A percentile compares a stretch with the other conserved stretches of the same genome.
phyloP scores from a whole-genome alignment of 1,284 basidiomycete species.

The Tilletia caries region DNA sequence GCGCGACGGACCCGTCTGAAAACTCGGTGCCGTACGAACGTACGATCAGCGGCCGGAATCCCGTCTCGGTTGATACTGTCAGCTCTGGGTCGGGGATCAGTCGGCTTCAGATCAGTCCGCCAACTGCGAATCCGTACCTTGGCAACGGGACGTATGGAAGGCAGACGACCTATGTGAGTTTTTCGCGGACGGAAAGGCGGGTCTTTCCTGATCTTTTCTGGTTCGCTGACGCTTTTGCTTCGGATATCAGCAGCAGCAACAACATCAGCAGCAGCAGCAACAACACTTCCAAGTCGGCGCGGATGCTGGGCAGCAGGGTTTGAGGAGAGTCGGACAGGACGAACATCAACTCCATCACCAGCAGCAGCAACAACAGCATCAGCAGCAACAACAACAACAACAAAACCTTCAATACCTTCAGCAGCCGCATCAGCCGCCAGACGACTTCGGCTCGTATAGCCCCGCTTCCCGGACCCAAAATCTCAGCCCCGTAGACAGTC shows the following conservation, averaged over 20 bases:
- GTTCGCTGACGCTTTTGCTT: background rate
- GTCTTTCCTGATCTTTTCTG: background rate
- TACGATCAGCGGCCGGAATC: conserved; percentile 27
- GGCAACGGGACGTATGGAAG: conserved; percentile 4
- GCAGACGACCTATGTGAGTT: background rate
- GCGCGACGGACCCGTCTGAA: conserved; percentile 29
- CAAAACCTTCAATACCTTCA: background rate
- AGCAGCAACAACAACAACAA: background rate
- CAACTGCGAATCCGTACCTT: conserved; percentile 15
- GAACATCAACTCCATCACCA: background rate
- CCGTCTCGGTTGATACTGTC: conserved; percentile 25
- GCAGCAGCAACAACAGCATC: too few relatives aligned
- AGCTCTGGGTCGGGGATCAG: background rate
- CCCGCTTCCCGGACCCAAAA: background rate
- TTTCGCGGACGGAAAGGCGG: background rate
- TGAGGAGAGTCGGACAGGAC: background rate
- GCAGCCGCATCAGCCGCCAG: too few relatives aligned
- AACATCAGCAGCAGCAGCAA: background rate
- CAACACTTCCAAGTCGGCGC: background rate
- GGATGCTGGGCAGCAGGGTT: background rate
- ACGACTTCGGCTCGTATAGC: background rate
- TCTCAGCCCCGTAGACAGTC: background rate
- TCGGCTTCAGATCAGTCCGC: conserved; percentile 15
- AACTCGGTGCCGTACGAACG: conserved; percentile 38
- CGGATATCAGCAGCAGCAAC: background rate